These are phyloP conservation scores for Phialophora tarda DNA, from an alignment of 2,329 filamentous ascomycete genomes.

Conservation along the genomic window DNA sequence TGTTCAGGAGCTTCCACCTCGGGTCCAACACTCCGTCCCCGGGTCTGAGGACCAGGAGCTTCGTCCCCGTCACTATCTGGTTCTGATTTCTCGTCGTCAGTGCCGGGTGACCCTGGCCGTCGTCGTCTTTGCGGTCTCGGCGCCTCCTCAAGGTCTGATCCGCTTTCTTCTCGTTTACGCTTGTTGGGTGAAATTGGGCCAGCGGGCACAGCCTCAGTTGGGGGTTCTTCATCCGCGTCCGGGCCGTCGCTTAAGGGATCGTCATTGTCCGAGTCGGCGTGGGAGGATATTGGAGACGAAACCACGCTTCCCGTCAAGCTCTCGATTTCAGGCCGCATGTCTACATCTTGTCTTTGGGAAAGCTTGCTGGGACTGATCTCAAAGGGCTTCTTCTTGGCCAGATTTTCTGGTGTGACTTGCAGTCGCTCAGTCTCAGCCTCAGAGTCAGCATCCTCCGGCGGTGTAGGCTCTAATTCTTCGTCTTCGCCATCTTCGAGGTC, in stretches of 20 bases:
- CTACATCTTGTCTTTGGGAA: conserved; percentile 54
- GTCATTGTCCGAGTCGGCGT: conserved; percentile 36
- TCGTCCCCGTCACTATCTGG: conserved; percentile 38
- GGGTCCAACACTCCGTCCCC: conserved; percentile 43
- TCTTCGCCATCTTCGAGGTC: conserved; percentile 57
- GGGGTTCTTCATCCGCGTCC: conserved; percentile 34
- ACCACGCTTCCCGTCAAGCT: conserved; percentile 47
- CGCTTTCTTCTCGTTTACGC: conserved; percentile 43
- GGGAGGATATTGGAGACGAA: conserved; percentile 39
- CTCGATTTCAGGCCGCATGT: conserved; percentile 40
- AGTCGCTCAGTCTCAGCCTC: conserved; percentile 95
- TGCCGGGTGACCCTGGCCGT: conserved; percentile 47
- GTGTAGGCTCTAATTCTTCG: conserved; percentile 37
- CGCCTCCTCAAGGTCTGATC: conserved; percentile 33
- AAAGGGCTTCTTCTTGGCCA: conserved; percentile 61
- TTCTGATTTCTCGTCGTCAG: conserved; percentile 41
- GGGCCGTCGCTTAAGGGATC: conserved; percentile 34
- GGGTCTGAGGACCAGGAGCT: conserved; percentile 41
- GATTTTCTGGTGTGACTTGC: conserved; percentile 79
- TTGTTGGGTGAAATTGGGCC: conserved; percentile 41
- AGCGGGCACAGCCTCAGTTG: conserved; percentile 31
- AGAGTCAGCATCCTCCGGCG: conserved; percentile 69
- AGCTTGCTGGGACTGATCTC: conserved; percentile 80
- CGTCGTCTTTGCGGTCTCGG: conserved; percentile 47
- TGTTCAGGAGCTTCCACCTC: conserved; percentile 42